A percentile compares a stretch with the other conserved stretches of the same genome.
phyloP scores from a whole-genome alignment of 2,329 filamentous ascomycete species.

The Cryphonectria parasitica region DNA sequence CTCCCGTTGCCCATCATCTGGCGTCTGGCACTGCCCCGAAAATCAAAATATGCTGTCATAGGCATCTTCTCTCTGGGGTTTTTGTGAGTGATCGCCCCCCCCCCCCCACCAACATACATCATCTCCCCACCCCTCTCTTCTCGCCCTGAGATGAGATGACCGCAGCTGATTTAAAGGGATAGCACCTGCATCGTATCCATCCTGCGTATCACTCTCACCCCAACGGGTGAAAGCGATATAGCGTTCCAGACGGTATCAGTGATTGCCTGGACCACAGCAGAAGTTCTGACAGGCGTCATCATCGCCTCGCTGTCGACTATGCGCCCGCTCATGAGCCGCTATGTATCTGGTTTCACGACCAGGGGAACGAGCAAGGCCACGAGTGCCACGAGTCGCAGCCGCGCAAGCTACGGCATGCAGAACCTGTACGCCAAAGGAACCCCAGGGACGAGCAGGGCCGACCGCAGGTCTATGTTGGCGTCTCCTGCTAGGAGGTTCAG shows the following conservation, averaged over 20 bases:
- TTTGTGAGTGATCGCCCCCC: slow-evolving; percentile 10
- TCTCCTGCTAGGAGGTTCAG: slow-evolving; percentile 1
- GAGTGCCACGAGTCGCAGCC: not conserved
- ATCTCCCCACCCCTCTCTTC: not conserved
- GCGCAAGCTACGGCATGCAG: slow-evolving; percentile 9
- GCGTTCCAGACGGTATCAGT: not conserved
- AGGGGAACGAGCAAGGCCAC: not conserved
- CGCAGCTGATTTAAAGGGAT: not conserved
- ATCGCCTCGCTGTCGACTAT: slow-evolving; percentile 31
- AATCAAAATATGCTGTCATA: slow-evolving; percentile 4
- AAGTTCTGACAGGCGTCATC: slow-evolving; percentile 16
- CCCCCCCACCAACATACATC: too few species aligned
- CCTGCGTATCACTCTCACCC: slow-evolving; percentile 10
- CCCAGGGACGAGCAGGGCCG: not conserved
- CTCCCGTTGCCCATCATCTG: slow-evolving; percentile 21
- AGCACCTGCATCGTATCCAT: slow-evolving; percentile 22
- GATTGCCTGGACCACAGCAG: slow-evolving; percentile 18
- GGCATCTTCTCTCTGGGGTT: slow-evolving; percentile 20
- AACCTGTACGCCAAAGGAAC: not conserved
- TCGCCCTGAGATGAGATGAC: not conserved
- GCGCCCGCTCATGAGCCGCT: slow-evolving; percentile 26
- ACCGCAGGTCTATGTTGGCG: slow-evolving; percentile 1
- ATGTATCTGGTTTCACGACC: slow-evolving; percentile 14
- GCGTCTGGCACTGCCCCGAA: slow-evolving; percentile 10
- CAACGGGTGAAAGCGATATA: not conserved